phyloP scores from a whole-genome alignment of 2,329 filamentous ascomycete species.

The Teratosphaeria epicoccoides region DNA sequence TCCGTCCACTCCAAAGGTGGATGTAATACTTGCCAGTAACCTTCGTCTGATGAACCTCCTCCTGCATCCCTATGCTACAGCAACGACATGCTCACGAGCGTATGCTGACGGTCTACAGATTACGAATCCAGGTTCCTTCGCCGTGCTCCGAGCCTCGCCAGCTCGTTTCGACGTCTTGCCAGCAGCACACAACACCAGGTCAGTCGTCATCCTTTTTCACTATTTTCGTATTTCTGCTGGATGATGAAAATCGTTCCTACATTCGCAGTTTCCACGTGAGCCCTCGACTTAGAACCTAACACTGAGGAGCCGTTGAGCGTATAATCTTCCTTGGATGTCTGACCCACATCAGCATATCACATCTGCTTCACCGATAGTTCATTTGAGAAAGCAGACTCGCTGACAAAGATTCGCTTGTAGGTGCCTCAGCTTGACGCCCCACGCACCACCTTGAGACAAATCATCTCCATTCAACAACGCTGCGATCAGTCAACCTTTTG shows the following conservation, averaged over 20 bases:
- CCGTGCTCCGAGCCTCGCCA: background rate
- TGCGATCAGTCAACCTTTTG: too few species aligned
- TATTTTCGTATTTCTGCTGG: constrained; percentile 9
- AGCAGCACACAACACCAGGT: background rate
- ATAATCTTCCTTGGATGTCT: constrained; percentile 34
- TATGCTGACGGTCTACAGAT: background rate
- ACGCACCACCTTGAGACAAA: too few species aligned
- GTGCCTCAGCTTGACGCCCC: too few species aligned
- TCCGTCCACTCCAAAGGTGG: constrained; percentile 54
- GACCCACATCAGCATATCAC: constrained; percentile 7
- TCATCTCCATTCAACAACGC: too few species aligned
- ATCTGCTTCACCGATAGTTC: background rate
- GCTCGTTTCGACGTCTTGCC: background rate
- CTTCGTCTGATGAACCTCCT: constrained; percentile 53
- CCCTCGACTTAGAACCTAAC: constrained; percentile 31
- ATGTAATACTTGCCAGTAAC: constrained; percentile 88
- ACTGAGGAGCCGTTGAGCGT: constrained; percentile 28
- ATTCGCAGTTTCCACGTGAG: constrained; percentile 82
- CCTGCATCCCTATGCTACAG: background rate
- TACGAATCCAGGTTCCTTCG: background rate
- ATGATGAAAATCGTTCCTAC: constrained; percentile 45
- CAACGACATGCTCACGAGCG: background rate
- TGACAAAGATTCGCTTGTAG: background rate
- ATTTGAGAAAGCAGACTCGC: background rate
- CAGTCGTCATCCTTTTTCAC: constrained; percentile 2